Conservation (phyloP, 2,329 filamentous ascomycete genomes). For the Fusarium praegraminearum region DNA sequence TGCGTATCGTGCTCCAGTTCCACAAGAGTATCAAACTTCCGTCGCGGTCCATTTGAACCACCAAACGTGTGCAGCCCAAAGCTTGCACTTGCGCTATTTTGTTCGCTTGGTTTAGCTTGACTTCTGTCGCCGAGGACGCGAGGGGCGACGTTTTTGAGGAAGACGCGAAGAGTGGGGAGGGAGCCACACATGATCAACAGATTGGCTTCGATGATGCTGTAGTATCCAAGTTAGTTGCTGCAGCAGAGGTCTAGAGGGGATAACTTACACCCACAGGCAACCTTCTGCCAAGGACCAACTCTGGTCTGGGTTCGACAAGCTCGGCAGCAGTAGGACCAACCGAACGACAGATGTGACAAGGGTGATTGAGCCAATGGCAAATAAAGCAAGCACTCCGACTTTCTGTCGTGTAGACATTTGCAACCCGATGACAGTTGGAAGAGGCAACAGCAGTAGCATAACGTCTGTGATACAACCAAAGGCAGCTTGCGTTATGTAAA, state of each 20-base stretch:
- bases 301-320: constrained; percentile 9
- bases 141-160: constrained; percentile 14
- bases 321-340: constrained; percentile 4
- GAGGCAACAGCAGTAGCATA: background rate
- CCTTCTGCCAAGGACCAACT: constrained; percentile 22
- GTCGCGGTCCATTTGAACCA: constrained; percentile 9
- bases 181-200: constrained; percentile 17
- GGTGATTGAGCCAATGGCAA: constrained; percentile 12
- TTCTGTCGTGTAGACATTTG: constrained; percentile 18
- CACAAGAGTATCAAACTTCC: constrained; percentile 18
- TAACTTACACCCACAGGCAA: constrained; percentile 18
- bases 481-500: constrained; percentile 17
- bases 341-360: constrained; percentile 18
- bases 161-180: constrained; percentile 11
- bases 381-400: constrained; percentile 1
- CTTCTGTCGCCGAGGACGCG: constrained; percentile 17
- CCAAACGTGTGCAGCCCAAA: constrained; percentile 12
- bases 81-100: background rate
- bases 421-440: background rate
- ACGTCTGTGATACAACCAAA: constrained; percentile 20
- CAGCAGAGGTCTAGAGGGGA: fast-evolving
- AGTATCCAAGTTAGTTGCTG: fast-evolving
- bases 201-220: constrained; percentile 17
- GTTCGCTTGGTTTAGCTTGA: background rate
- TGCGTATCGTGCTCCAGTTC: constrained; percentile 12